Percentiles rank a stretch among this genome's conserved stretches.
phyloP scores from a whole-genome alignment of 2,329 filamentous ascomycete genomes.

The Fusarium fujikuroi region DNA sequence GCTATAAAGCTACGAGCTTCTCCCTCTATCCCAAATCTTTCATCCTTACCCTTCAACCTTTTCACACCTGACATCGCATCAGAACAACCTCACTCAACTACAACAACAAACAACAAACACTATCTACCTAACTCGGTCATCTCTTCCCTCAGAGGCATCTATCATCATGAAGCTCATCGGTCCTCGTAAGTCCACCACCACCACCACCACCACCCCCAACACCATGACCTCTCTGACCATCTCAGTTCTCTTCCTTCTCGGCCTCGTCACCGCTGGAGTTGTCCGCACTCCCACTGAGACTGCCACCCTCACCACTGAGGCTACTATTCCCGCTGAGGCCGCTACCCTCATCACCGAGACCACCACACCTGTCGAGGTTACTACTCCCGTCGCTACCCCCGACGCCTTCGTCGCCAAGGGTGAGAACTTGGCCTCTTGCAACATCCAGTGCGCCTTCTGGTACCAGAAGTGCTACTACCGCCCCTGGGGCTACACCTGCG shows the following conservation, averaged over 20 bases:
- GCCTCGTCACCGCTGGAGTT: background rate
- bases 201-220: background rate
- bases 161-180: conserved; percentile 3
- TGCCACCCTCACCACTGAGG: background rate
- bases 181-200: background rate
- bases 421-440: background rate
- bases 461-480: conserved; percentile 7
- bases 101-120: background rate
- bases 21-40: rapidly evolving
- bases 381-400: background rate
- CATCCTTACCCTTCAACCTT: background rate
- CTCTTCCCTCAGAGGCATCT: background rate
- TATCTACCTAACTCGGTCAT: rapidly evolving
- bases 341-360: background rate
- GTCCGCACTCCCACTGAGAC: background rate
- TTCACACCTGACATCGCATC: background rate
- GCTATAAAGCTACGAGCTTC: background rate
- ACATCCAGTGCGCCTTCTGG: conserved; percentile 3
- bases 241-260: background rate
- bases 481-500: conserved; percentile 17
- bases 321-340: background rate
- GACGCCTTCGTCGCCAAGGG: background rate
- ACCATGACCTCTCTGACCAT: background rate
- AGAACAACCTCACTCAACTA: background rate
- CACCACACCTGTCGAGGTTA: background rate